Percentiles rank a stretch among this genome's conserved stretches.
These are phyloP conservation scores for Diaporthe caulivora DNA, from an alignment of 2,329 filamentous ascomycete species.

Conservation along the genomic window DNA sequence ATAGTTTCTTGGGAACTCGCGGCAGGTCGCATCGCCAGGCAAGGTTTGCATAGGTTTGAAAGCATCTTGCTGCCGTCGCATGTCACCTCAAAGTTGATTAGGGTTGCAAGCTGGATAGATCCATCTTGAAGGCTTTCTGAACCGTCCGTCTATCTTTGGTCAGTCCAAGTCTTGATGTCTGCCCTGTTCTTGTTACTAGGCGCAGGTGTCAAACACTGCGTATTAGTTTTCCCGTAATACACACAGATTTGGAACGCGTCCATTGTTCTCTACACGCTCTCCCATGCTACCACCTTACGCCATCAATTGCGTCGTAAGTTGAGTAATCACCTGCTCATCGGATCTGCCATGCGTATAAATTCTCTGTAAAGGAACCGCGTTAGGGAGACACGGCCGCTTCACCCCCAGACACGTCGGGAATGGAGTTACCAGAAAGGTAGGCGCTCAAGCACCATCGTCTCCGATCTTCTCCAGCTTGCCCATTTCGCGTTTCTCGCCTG, in stretches of 20 bases:
- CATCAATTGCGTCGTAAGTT: slow-evolving; percentile 13
- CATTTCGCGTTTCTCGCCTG: slow-evolving; percentile 91
- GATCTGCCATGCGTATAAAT: slow-evolving; percentile 9
- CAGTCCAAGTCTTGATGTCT: slow-evolving; percentile 20
- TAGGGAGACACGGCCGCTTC: neutral
- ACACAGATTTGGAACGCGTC: neutral
- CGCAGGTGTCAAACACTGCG: neutral
- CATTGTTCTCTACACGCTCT: neutral
- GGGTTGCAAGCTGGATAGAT: neutral
- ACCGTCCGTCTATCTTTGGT: slow-evolving; percentile 16
- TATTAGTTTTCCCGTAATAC: neutral
- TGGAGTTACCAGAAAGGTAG: neutral
- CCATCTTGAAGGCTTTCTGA: neutral
- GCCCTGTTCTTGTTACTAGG: neutral
- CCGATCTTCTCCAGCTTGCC: slow-evolving; percentile 96
- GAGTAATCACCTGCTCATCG: neutral
- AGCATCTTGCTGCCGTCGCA: neutral
- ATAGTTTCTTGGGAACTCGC: neutral
- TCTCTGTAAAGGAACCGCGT: neutral
- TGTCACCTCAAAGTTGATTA: slow-evolving; percentile 1
- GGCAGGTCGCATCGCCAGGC: slow-evolving; percentile 16
- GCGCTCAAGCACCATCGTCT: slow-evolving; percentile 74
- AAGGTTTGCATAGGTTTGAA: neutral
- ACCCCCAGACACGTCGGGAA: slow-evolving; percentile 7
- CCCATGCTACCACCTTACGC: slow-evolving; percentile 3